Base-by-base conservation (phyloP, 2,329 filamentous ascomycete genomes). In the Ophiostoma quercus region DNA sequence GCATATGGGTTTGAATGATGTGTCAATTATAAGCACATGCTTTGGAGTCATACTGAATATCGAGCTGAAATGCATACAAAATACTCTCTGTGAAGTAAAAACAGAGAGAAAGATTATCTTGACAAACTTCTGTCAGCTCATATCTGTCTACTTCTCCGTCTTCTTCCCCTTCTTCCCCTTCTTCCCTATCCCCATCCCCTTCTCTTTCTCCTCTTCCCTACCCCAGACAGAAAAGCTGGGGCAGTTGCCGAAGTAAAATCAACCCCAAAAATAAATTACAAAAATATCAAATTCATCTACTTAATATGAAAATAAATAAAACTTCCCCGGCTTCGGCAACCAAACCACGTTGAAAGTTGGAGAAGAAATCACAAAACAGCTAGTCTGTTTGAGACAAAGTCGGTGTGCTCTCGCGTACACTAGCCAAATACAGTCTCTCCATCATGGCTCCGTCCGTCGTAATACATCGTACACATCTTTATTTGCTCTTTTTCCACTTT, bases 401-500 rank as follows among this genome's bases (percentile, higher is more conserved):
- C 57, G 57, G 57, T 34, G 57, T 62, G 57, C 54, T 32, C n/a
- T 57, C 11, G 51, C 51, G 22, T 57, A 14, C 22, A 62, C 57
- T 62, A 62, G 57, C 57, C 22, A 12, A 62, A 62, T 62, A 62
- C 57, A 62, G 57, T 16, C 57, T 57, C 51, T 57, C 51, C 57
- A 62, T 62, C 25, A 2, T 62, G 22, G 11, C 51, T 57, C 51
- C 51, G 25, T 57, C n/a, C 22, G n/a, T 57, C 16, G 43, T 57
- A 57, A 57, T 57, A 9, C 22, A 9, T 57, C 43, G 43, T 57
- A 57, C n/a, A 8, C 51, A 25, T 57, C 51, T 34, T 62, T 19
- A 62, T 62, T 19, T 62, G 57, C 57, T 62, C 25, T 62, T 62
- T 62, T 62, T 62, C 57, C 22, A 62, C 57, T 62, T 62, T 25